Evolutionary conservation across 805 yeast genomes (phyloP).

Genomic region (Monosporozyma siamensis): DNA sequence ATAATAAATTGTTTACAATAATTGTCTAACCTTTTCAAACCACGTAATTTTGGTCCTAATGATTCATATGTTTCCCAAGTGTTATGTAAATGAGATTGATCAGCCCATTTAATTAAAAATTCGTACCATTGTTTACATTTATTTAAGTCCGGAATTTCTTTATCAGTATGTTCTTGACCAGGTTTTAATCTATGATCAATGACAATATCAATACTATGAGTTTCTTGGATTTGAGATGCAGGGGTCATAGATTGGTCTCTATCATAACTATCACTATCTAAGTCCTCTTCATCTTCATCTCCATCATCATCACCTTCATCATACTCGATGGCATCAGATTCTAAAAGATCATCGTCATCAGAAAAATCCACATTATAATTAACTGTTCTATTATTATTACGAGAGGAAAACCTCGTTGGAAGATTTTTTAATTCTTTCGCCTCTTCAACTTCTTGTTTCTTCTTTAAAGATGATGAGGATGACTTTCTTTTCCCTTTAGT

Average conservation of each 20-base stretch:
- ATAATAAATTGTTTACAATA: slow-evolving; percentile 73
- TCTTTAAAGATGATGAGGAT: too few species aligned
- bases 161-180: slow-evolving; percentile 17
- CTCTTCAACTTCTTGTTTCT: slow-evolving; percentile 10
- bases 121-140: slow-evolving; percentile 53
- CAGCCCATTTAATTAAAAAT: slow-evolving; percentile 76
- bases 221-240: slow-evolving; percentile 28
- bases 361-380: slow-evolving; percentile 70
- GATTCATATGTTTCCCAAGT: slow-evolving; percentile 75
- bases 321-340: slow-evolving; percentile 23
- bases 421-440: slow-evolving; percentile 19
- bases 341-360: slow-evolving; percentile 36
- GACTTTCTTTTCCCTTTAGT: slow-evolving; percentile 4
- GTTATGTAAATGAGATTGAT: slow-evolving; percentile 83
- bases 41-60: slow-evolving; percentile 43
- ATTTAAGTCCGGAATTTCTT: slow-evolving; percentile 33
- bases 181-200: slow-evolving; percentile 24
- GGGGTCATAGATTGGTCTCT: slow-evolving; percentile 24
- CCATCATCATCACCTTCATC: slow-evolving; percentile 32
- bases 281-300: slow-evolving; percentile 18
- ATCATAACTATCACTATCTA: slow-evolving; percentile 15
- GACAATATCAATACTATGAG: slow-evolving; percentile 22
- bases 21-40: slow-evolving; percentile 80
- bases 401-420: slow-evolving; percentile 68
- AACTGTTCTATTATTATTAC: slow-evolving; percentile 47